Base-by-base conservation (phyloP, 345 rosid species). In the Eucalyptus erythrocorys region DNA sequence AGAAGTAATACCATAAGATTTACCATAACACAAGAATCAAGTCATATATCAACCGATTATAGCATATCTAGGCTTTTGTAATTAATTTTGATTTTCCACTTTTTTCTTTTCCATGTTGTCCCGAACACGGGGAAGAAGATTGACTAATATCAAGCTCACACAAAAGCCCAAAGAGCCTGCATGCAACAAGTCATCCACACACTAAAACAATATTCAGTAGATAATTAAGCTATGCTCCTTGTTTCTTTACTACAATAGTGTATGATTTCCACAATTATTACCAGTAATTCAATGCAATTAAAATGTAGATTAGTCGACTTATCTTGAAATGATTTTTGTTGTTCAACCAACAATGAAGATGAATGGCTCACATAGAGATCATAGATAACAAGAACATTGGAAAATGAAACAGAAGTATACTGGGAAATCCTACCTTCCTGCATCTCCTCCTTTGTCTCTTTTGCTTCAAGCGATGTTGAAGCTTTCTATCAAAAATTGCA, bases 391-490 rank as follows among this genome's bases (percentile, higher is more conserved):
- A 85, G 59, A 85, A 40, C 53, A 48, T 19, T 32, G 87, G 42
- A 50, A 32, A 12, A 17, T 85, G 43, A 48, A 37, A 48, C 11
- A 22, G 49, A 47, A 85, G 64, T 49, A 53, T 50, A 19, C 24
- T 48, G 64, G 59, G 26, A 53, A 48, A 48, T 40, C 61, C 32
- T 55, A 87, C 99, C 99, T 95, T 95, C 90, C 94, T 94, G 84
- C 92, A 89, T 93, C 91, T 95, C 90, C 88, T 95, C 80, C 48
- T 92, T 45, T 88, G 90, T 90, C 99, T 91, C 92, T 92, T 94
- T 89, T 89, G 93, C 92, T 96, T 98, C 94, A 98, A 92, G 89
- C 66, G 96, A 93, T 89, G 92, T 86, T 97, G 99, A 93, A 96
- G 97, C 91, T 96, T 95, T 87, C 92, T 91, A 91, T 95, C 99